Evolutionary conservation across 129 eudicot species (phyloP).

Genomic region (Centella asiatica): DNA sequence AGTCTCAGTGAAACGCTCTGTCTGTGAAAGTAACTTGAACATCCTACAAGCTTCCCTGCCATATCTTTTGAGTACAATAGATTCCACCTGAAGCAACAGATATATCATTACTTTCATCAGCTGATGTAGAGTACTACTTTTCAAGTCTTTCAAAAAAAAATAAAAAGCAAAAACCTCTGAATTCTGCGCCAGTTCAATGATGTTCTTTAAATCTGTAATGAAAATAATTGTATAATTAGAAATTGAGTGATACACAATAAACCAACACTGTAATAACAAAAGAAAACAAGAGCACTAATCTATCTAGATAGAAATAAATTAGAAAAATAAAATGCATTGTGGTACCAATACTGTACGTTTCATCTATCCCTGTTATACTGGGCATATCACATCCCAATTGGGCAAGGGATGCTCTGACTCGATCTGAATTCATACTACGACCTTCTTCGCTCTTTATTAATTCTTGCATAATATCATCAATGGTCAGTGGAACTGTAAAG

Average conservation of each 20-base stretch:
- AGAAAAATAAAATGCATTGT: conserved; percentile 5
- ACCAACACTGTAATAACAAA: background rate
- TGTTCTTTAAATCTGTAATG: conserved; percentile 59
- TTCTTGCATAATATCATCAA: conserved; percentile 57
- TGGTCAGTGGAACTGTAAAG: conserved; percentile 52
- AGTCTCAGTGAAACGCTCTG: conserved; percentile 48
- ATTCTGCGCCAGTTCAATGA: conserved; percentile 64
- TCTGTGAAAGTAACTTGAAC: conserved; percentile 55
- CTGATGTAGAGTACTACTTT: background rate
- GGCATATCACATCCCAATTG: conserved; percentile 65
- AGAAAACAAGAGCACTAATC: background rate
- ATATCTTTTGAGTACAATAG: conserved; percentile 67
- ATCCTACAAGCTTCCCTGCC: conserved; percentile 87
- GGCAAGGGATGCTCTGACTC: conserved; percentile 54
- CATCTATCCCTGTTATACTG: conserved; percentile 35
- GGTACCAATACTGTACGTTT: conserved; percentile 62
- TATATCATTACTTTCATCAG: conserved; percentile 1
- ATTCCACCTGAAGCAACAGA: conserved; percentile 62
- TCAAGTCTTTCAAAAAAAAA: conserved; percentile 7
- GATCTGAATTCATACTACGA: conserved; percentile 64
- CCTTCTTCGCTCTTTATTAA: conserved; percentile 82
- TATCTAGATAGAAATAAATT: background rate
- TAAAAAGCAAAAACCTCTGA: conserved; percentile 44
- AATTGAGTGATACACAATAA: conserved; percentile 1
- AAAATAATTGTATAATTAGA: conserved; percentile 1